A percentile compares a stretch with the other conserved stretches of the same genome.
Conservation (phyloP, 1,284 basidiomycete genomes). For the Schizophyllum commune region DNA sequence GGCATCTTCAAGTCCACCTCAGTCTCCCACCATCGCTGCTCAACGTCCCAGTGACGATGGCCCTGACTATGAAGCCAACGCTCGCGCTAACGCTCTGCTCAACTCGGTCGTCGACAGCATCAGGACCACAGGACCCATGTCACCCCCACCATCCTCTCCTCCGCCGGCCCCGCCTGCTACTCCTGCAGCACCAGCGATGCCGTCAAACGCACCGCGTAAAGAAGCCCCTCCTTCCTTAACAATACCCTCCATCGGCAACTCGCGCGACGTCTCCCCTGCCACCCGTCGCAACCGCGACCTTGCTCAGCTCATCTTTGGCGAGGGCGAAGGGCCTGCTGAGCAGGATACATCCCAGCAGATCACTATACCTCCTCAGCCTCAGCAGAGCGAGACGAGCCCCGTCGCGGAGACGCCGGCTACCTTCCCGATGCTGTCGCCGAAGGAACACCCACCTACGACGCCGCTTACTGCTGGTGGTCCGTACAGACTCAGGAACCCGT, state of each 20-base stretch:
- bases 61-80: slow-evolving; percentile 14
- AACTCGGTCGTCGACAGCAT: slow-evolving; percentile 66
- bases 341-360: slow-evolving; percentile 8
- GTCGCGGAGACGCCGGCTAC: not conserved
- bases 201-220: not conserved
- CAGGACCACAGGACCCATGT: slow-evolving; percentile 17
- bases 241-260: slow-evolving; percentile 12
- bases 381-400: not conserved
- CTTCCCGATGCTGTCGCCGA: slow-evolving; percentile 10
- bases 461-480: slow-evolving; percentile 20
- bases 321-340: slow-evolving; percentile 27
- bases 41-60: slow-evolving; percentile 33
- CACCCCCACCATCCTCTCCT: slow-evolving; percentile 20
- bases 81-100: slow-evolving; percentile 54
- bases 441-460: slow-evolving; percentile 12
- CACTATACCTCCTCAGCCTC: slow-evolving; percentile 2
- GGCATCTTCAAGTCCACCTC: slow-evolving; percentile 53
- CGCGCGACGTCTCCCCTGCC: slow-evolving; percentile 36
- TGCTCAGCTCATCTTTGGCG: slow-evolving; percentile 64
- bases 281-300: slow-evolving; percentile 62
- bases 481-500: slow-evolving; percentile 30
- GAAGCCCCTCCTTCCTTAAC: not conserved
- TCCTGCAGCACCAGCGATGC: not conserved
- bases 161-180: slow-evolving; percentile 21
- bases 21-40: slow-evolving; percentile 23